phyloP scores from a whole-genome alignment of 2,329 filamentous ascomycete genomes.

The Coniochaeta sp. region DNA sequence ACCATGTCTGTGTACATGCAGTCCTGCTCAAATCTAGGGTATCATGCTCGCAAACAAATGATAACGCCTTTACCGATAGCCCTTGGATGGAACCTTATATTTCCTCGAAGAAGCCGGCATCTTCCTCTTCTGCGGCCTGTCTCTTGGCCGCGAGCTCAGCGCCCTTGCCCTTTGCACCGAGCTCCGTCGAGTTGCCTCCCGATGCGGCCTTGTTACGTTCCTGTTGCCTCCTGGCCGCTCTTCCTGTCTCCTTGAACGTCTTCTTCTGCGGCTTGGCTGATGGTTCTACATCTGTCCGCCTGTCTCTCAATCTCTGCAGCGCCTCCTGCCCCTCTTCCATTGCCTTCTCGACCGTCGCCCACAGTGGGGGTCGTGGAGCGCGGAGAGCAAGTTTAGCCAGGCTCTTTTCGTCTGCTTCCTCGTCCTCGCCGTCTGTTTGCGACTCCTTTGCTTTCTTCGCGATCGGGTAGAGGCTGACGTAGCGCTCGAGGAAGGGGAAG shows the following conservation, averaged over 20 bases:
- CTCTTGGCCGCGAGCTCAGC: slow-evolving; percentile 24
- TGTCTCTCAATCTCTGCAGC: slow-evolving; percentile 48
- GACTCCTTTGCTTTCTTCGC: slow-evolving; percentile 1
- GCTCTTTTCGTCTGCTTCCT: slow-evolving; percentile 26
- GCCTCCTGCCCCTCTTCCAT: slow-evolving; percentile 47
- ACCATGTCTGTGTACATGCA: slow-evolving; percentile 4
- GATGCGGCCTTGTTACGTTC: not conserved
- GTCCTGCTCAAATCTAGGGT: not conserved
- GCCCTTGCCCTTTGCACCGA: slow-evolving; percentile 3
- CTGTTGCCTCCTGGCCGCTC: not conserved
- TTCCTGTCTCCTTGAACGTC: not conserved
- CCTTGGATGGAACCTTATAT: slow-evolving; percentile 5
- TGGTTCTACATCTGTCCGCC: slow-evolving; percentile 22
- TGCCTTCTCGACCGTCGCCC: slow-evolving; percentile 57
- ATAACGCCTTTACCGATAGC: not conserved
- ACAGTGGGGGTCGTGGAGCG: slow-evolving; percentile 52
- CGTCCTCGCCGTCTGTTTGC: slow-evolving; percentile 22
- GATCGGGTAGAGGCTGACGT: slow-evolving; percentile 56
- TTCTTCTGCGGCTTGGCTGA: slow-evolving; percentile 7
- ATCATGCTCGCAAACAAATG: not conserved
- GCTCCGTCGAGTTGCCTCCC: slow-evolving; percentile 5
- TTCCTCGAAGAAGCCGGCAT: slow-evolving; percentile 52
- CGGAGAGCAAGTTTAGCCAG: slow-evolving; percentile 34
- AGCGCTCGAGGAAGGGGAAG: slow-evolving; percentile 63
- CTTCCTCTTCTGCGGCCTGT: slow-evolving; percentile 23